These are phyloP conservation scores for Serendipita sp. DNA, from an alignment of 768 basidiomycete genomes.

Conservation along the genomic window DNA sequence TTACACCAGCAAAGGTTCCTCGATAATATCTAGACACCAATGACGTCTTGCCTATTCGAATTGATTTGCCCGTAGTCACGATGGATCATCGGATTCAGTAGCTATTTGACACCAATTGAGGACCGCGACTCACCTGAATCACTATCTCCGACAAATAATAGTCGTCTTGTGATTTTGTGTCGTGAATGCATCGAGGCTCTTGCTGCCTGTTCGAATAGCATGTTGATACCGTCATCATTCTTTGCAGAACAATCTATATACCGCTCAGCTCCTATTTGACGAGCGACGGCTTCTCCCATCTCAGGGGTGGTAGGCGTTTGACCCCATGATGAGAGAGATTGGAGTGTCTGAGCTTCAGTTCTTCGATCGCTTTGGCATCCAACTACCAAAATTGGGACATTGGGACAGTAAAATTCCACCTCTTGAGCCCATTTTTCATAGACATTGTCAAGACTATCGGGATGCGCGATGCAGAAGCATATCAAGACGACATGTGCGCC, in stretches of 20 bases:
- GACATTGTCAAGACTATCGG: neutral
- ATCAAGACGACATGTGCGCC: neutral
- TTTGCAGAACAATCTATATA: neutral
- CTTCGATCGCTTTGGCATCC: neutral
- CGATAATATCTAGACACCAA: too few species aligned
- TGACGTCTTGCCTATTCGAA: too few species aligned
- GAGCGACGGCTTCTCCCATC: neutral
- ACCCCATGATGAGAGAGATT: neutral
- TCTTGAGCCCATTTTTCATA: neutral
- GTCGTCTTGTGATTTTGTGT: too few species aligned
- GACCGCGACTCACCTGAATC: too few species aligned
- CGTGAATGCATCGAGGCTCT: neutral
- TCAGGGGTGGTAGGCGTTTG: neutral
- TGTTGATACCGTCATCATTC: neutral
- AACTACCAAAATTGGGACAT: neutral
- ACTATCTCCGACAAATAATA: too few species aligned
- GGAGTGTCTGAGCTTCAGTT: neutral
- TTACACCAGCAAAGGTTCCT: too few species aligned
- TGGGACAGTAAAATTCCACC: neutral
- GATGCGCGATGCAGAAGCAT: neutral
- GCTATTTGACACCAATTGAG: too few species aligned
- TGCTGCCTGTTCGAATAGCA: neutral
- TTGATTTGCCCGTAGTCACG: too few species aligned
- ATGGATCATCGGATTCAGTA: too few species aligned
- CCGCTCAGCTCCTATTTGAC: neutral